phyloP scores from a whole-genome alignment of 805 yeast species.

The Limtongia smithiae region DNA sequence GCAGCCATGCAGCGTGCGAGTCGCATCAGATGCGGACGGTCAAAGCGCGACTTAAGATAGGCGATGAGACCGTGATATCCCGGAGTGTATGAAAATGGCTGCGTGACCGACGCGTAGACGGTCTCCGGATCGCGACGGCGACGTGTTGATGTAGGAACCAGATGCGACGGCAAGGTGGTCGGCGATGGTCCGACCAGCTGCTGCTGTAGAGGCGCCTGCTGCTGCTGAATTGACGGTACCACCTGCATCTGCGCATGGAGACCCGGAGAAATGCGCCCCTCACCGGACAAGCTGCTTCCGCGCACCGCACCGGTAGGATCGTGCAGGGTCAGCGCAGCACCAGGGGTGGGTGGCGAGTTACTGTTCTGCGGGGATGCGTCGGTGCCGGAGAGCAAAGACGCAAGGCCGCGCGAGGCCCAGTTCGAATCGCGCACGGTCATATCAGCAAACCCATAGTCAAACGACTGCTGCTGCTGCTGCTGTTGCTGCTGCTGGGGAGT shows the following conservation, averaged over 20 bases:
- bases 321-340: not conserved
- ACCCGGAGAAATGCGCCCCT: not conserved
- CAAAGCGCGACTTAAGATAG: conserved; percentile 69
- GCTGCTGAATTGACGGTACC: not conserved
- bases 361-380: conserved; percentile 23
- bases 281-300: not conserved
- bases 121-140: conserved; percentile 25
- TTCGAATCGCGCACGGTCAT: conserved; percentile 25
- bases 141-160: conserved; percentile 1
- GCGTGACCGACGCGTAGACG: conserved; percentile 64
- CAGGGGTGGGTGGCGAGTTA: conserved; percentile 26
- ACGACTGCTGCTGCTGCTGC: not conserved
- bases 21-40: conserved; percentile 62
- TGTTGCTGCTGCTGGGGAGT: not conserved
- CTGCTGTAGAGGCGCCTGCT: not conserved
- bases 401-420: conserved; percentile 28
- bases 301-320: not conserved
- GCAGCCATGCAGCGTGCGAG: conserved; percentile 88
- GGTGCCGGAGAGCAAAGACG: conserved; percentile 20
- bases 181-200: not conserved
- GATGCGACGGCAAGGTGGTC: conserved; percentile 6
- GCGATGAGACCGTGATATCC: conserved; percentile 81
- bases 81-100: conserved; percentile 84
- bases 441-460: conserved; percentile 19
- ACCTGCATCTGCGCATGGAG: not conserved